phyloP scores from a whole-genome alignment of 139 green algal genomes.

The Chlorella vulgaris region DNA sequence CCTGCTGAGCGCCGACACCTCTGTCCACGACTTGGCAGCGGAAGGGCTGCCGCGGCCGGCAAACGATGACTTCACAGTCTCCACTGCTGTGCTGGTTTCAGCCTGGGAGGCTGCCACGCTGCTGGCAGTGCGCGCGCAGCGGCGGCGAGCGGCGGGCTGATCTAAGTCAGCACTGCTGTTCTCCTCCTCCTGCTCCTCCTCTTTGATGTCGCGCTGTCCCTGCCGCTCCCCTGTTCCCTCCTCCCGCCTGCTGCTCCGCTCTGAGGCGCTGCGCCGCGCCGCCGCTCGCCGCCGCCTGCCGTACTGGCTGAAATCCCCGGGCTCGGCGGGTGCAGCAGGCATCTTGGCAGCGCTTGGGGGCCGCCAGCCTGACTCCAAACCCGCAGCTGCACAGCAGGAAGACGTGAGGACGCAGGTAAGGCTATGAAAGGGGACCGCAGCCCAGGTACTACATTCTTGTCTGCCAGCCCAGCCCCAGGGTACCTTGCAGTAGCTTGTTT shows the following conservation, averaged over 20 bases:
- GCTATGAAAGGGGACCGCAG: not conserved
- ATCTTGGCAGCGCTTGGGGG: not conserved
- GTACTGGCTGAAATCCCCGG: not conserved
- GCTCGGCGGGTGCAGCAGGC: not conserved
- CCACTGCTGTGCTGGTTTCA: too few relatives aligned
- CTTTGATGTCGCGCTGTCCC: not conserved
- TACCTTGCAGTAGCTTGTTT: conserved; percentile 3
- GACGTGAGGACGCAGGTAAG: not conserved
- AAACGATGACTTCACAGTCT: too few relatives aligned
- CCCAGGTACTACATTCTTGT: not conserved
- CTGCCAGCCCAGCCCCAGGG: not conserved
- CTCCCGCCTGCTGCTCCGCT: not conserved
- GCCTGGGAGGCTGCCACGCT: too few relatives aligned
- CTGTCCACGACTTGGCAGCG: too few relatives aligned
- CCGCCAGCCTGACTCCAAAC: not conserved
- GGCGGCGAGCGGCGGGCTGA: not conserved
- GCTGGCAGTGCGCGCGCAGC: too few relatives aligned
- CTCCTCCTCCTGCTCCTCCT: not conserved
- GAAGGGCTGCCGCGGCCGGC: too few relatives aligned
- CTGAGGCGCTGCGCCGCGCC: not conserved
- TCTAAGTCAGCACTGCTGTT: not conserved
- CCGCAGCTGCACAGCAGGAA: not conserved
- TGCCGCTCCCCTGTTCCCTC: not conserved
- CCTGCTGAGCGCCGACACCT: too few relatives aligned
- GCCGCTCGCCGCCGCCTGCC: not conserved